phyloP scores from a whole-genome alignment of 192 early-diverging fungal species.

The Backusella macrospora region DNA sequence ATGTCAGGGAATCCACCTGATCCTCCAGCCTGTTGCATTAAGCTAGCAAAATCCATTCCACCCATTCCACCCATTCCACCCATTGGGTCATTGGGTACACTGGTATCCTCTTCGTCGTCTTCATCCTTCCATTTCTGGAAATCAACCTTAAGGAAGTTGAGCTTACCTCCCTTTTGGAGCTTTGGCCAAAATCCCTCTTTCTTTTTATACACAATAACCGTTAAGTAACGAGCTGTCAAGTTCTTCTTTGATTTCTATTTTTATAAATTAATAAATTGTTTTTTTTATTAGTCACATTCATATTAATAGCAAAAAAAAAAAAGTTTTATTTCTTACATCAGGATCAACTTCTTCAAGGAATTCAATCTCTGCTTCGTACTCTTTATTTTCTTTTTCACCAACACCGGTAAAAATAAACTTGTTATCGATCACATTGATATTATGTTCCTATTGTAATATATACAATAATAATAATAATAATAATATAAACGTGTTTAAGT shows the following conservation, averaged over 20 bases:
- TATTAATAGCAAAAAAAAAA: too few species aligned
- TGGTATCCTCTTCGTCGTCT: constrained; percentile 88
- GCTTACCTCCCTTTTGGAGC: constrained; percentile 71
- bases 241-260: constrained; percentile 58
- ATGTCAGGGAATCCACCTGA: constrained; percentile 61
- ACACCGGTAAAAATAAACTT: constrained; percentile 68
- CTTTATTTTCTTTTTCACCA: constrained; percentile 56
- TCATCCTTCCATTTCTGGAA: constrained; percentile 92
- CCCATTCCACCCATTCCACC: constrained; percentile 51
- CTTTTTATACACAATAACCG: constrained; percentile 76
- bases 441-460: constrained; percentile 24
- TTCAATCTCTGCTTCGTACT: constrained; percentile 75
- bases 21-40: constrained; percentile 51
- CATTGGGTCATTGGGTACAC: constrained; percentile 40
- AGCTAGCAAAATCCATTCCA: constrained; percentile 62
- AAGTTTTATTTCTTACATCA: constrained; percentile 51
- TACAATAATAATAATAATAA: neutral
- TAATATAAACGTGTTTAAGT: too few species aligned
- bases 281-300: too few species aligned
- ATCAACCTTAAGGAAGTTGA: constrained; percentile 86
- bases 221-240: constrained; percentile 64
- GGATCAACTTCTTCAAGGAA: constrained; percentile 74
- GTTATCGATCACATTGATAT: constrained; percentile 24
- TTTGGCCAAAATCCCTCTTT: constrained; percentile 81
- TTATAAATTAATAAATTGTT: constrained; percentile 20